Conservation (phyloP, 192 early-diverging fungal genomes). For the Coemansia sp. region DNA sequence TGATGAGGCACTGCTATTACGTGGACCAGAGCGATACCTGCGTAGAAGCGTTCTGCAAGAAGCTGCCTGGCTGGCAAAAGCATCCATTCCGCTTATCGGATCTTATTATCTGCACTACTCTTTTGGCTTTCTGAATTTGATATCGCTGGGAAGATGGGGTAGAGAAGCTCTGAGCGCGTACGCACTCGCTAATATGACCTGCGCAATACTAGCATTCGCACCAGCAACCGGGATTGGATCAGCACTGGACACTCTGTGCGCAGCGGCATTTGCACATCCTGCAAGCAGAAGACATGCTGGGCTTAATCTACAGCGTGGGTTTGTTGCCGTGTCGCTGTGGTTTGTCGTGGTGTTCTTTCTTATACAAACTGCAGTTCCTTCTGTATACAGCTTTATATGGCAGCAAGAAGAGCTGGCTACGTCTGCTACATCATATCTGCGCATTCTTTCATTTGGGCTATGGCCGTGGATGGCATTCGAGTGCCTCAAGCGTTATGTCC, state of each 20-base stretch:
- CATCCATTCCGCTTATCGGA: slow-evolving; percentile 57
- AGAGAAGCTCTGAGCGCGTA: slow-evolving; percentile 65
- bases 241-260: slow-evolving; percentile 76
- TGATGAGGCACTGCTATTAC: slow-evolving; percentile 29
- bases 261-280: slow-evolving; percentile 69
- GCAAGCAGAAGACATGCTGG: slow-evolving; percentile 63
- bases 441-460: slow-evolving; percentile 72
- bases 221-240: slow-evolving; percentile 71
- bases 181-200: slow-evolving; percentile 72
- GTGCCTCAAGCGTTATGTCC: slow-evolving; percentile 82
- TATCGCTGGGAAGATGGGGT: slow-evolving; percentile 67
- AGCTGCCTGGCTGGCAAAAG: slow-evolving; percentile 28
- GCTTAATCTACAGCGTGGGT: slow-evolving; percentile 76
- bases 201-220: slow-evolving; percentile 70
- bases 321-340: slow-evolving; percentile 70
- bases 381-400: slow-evolving; percentile 66
- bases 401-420: slow-evolving; percentile 77
- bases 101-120: slow-evolving; percentile 72
- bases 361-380: slow-evolving; percentile 70
- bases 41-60: slow-evolving; percentile 16
- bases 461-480: slow-evolving; percentile 85
- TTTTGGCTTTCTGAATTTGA: slow-evolving; percentile 65
- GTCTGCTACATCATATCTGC: slow-evolving; percentile 70
- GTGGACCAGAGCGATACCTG: not conserved
- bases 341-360: slow-evolving; percentile 71